Percentiles rank a stretch among this genome's conserved stretches.
Evolutionary conservation across 108 stramenopile species (phyloP).

Genomic region (Skeletonema menzelii): DNA sequence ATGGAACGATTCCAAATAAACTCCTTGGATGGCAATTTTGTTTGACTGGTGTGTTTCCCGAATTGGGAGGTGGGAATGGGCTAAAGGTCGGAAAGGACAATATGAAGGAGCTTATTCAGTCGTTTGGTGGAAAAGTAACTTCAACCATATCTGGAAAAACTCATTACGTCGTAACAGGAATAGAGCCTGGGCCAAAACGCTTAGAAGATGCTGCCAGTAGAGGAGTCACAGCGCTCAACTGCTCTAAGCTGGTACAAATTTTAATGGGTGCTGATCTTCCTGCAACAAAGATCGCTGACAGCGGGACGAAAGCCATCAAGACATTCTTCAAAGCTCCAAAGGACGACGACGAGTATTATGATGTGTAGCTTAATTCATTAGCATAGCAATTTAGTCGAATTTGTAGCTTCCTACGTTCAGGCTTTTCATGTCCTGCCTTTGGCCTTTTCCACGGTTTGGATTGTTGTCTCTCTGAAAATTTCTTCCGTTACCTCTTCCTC

Average conservation of each 20-base stretch:
- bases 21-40: conserved; percentile 15
- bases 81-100: conserved; percentile 27
- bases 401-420: conserved; percentile 60
- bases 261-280: neutral
- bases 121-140: conserved; percentile 38
- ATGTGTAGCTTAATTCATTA: conserved; percentile 17
- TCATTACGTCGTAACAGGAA: conserved; percentile 21
- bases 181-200: conserved; percentile 25
- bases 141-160: conserved; percentile 30
- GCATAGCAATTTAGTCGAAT: conserved; percentile 25
- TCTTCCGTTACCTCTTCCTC: conserved; percentile 23
- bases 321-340: neutral
- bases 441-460: conserved; percentile 65
- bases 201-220: conserved; percentile 14
- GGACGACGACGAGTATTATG: neutral
- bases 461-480: conserved; percentile 37
- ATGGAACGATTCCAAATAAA: conserved; percentile 10
- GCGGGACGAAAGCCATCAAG: neutral
- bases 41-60: conserved; percentile 23
- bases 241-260: neutral
- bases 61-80: conserved; percentile 32
- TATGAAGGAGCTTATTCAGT: conserved; percentile 25
- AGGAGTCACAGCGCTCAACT: neutral
- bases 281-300: neutral
- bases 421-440: conserved; percentile 83